Base-by-base conservation (phyloP, 2,329 filamentous ascomycete species). In the Ceratocystis huliohia region DNA sequence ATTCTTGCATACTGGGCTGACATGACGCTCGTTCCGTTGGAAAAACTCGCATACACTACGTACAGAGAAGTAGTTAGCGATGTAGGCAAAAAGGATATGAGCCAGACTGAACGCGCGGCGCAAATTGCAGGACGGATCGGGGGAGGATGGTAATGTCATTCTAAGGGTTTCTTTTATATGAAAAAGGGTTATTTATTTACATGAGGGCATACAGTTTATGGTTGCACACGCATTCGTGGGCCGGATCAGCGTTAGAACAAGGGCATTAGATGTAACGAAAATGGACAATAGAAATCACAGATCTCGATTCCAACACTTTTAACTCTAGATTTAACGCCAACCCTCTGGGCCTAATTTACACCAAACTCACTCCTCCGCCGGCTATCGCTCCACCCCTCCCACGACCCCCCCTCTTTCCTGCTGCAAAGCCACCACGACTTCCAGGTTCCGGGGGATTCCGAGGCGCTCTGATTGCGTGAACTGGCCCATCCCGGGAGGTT, bases 41-140 rank as follows among this genome's bases (percentile, higher is more conserved):
- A 86, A 69, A 89, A 82, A 73, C 78, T 99, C 72, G 84, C 86
- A 67, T 89, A 88, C 75, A 99, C 94, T 67, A 95, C 85, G 64
- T 99, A 90, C 78, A 85, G 94, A 69, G 87, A 92, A 76, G 93
- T 99, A 25, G 87, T 96, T 72, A 96, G 93, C 77, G 91, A 97
- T 74, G 91, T 99, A 56, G 94, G 94, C 63, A 96, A 94, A 78
- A 81, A 83, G 69, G 78, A 82, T 74, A 73, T 79, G 75, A 79
- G 81, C 68, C 88, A 91, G 73, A 87, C 89, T 56, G 88, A 95
- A 73, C 84, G 87, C 68, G 92, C 96, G 50, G 88, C 91, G 67
- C 91, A 94, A 73, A 80, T 99, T 72, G 93, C 93, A 61, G 87
- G 91, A 66, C 94, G 91, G 76, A 89, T 92, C 71, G 94, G 92